Evolutionary conservation across 2,329 filamentous ascomycete genomes (phyloP).

Genomic region (Scleromitrula shiraiana): DNA sequence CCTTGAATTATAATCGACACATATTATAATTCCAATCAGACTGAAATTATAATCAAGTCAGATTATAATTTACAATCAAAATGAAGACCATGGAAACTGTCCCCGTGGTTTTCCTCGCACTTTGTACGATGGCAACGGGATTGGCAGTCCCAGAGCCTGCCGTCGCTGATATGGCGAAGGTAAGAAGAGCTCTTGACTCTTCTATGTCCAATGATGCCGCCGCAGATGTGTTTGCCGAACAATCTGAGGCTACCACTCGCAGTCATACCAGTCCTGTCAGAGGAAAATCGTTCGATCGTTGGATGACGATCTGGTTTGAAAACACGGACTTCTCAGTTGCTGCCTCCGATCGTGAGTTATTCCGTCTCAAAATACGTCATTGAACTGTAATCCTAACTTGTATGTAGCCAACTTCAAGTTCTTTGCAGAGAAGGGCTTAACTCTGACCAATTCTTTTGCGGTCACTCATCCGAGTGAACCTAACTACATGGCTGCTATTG

Average conservation of each 20-base stretch:
- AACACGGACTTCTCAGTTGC: constrained; percentile 65
- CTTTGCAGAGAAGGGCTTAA: constrained; percentile 54
- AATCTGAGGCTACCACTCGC: constrained; percentile 51
- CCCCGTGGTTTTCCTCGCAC: too few species aligned
- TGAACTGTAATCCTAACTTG: constrained; percentile 27
- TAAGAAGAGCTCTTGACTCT: too few species aligned
- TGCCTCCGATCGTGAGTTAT: constrained; percentile 49
- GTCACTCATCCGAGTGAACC: constrained; percentile 68
- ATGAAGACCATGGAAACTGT: too few species aligned
- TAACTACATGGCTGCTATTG: constrained; percentile 63
- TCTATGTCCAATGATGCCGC: too few species aligned
- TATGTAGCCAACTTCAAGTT: constrained; percentile 43
- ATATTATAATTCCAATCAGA: too few species aligned
- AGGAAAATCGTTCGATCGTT: constrained; percentile 65
- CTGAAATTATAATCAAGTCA: too few species aligned
- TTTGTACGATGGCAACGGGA: too few species aligned
- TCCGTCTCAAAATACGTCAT: background rate
- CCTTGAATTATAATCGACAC: too few species aligned
- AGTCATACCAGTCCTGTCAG: constrained; percentile 56
- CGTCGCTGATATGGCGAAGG: too few species aligned
- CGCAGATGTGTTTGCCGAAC: constrained; percentile 44
- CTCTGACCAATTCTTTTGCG: constrained; percentile 49
- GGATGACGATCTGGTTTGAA: constrained; percentile 69
- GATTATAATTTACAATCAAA: too few species aligned
- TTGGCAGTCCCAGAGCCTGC: too few species aligned